Evolutionary conservation across 2,329 filamentous ascomycete genomes (phyloP).

Genomic region (Colletotrichum orchidophilum): DNA sequence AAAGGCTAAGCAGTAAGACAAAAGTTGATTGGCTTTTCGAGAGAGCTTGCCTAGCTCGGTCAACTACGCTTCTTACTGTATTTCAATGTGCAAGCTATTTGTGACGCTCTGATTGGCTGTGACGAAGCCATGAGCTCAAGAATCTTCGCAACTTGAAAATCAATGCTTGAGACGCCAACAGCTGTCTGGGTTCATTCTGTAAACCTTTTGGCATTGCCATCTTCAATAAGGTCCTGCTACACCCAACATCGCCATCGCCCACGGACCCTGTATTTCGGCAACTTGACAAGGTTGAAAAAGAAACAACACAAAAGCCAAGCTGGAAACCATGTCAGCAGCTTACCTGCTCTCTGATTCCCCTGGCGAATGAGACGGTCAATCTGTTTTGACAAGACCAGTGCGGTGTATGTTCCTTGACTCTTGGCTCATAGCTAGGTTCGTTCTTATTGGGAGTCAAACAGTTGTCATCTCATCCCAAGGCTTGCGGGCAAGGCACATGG

Average conservation of each 20-base stretch:
- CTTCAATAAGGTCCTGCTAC: no score
- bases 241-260: no score
- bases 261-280: no score
- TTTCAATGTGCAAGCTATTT: background rate
- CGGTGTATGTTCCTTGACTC: background rate
- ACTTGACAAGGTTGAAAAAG: background rate
- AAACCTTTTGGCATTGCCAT: no score
- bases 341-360: background rate
- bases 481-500: conserved; percentile 9
- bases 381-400: background rate
- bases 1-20: background rate
- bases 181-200: background rate
- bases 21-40: background rate
- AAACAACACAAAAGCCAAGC: rapidly evolving
- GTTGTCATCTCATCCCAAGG: conserved; percentile 27
- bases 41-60: background rate
- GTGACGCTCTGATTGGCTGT: background rate
- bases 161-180: background rate
- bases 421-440: conserved; percentile 5
- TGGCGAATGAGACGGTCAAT: background rate
- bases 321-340: background rate
- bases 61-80: background rate
- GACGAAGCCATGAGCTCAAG: background rate
- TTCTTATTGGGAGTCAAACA: background rate
- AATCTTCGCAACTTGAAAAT: background rate